Conservation (phyloP, 805 yeast genomes). For the Lipomyces lipofer region DNA sequence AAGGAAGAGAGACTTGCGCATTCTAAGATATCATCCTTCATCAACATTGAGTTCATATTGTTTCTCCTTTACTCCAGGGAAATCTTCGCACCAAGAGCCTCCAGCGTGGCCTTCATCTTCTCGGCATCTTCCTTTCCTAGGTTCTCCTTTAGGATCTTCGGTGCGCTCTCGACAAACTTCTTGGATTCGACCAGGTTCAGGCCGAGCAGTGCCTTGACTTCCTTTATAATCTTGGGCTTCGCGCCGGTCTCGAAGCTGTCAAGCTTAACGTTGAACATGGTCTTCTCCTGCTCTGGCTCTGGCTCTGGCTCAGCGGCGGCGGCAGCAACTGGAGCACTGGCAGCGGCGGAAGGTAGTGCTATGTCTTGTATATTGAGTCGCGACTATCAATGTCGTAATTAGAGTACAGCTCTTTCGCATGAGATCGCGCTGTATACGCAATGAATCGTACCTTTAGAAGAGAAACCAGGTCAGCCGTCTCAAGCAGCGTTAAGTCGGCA, state of each 20-base stretch:
- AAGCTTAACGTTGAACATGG: constrained; percentile 86
- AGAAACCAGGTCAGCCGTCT: constrained; percentile 81
- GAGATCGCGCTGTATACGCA: background rate
- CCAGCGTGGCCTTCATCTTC: constrained; percentile 88
- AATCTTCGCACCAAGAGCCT: constrained; percentile 93
- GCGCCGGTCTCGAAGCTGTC: constrained; percentile 92
- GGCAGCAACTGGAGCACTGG: constrained; percentile 64
- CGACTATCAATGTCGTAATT: constrained; percentile 37
- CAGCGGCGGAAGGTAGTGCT: constrained; percentile 62
- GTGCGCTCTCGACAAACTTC: constrained; percentile 97
- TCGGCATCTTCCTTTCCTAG: constrained; percentile 98
- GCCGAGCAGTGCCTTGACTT: constrained; percentile 88
- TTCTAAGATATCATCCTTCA: background rate
- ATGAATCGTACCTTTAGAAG: constrained; percentile 42
- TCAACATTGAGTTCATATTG: background rate
- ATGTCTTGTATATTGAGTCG: constrained; percentile 93
- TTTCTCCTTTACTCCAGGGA: constrained; percentile 62
- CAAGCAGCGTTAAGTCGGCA: constrained; percentile 84
- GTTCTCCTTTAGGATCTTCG: constrained; percentile 91
- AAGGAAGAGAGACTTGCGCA: background rate
- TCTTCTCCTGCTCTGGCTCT: constrained; percentile 81
- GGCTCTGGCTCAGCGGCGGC: constrained; percentile 70
- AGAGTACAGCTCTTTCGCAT: background rate
- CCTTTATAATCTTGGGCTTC: constrained; percentile 97
- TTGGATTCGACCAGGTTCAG: constrained; percentile 93